Conservation (phyloP, 2,329 filamentous ascomycete genomes). For the Verticillium alfalfae region DNA sequence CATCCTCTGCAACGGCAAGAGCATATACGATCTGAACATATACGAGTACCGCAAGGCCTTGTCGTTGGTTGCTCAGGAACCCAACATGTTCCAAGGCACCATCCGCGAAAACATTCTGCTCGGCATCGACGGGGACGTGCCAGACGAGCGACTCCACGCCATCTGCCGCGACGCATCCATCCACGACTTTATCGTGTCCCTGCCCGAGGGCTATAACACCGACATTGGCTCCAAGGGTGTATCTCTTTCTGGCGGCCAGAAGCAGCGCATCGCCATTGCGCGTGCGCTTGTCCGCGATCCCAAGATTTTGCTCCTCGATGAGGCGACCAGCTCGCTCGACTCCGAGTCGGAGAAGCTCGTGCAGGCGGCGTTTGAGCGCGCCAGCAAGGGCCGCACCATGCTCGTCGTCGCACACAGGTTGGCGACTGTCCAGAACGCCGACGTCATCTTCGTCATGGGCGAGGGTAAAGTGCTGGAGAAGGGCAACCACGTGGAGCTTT, state of each 20-base stretch:
- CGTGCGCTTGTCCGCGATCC: conserved; percentile 64
- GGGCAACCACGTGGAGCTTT: conserved; percentile 45
- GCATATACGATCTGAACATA: conserved; percentile 54
- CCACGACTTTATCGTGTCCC: conserved; percentile 62
- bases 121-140: conserved; percentile 51
- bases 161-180: conserved; percentile 60
- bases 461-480: conserved; percentile 53
- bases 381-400: conserved; percentile 56
- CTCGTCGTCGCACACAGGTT: conserved; percentile 74
- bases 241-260: conserved; percentile 65
- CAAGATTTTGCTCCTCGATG: conserved; percentile 62
- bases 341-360: conserved; percentile 57
- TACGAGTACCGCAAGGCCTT: conserved; percentile 58
- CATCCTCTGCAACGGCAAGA: conserved; percentile 58
- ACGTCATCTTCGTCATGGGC: conserved; percentile 75
- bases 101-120: conserved; percentile 65
- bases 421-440: conserved; percentile 71
- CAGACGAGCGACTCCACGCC: conserved; percentile 44
- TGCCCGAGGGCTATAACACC: conserved; percentile 65
- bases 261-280: conserved; percentile 65
- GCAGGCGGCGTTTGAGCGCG: conserved; percentile 62
- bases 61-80: conserved; percentile 70
- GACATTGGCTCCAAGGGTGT: conserved; percentile 62
- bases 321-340: conserved; percentile 67
- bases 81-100: conserved; percentile 62